phyloP scores from a whole-genome alignment of 2,329 filamentous ascomycete genomes.

The Cryphonectria naterciae region DNA sequence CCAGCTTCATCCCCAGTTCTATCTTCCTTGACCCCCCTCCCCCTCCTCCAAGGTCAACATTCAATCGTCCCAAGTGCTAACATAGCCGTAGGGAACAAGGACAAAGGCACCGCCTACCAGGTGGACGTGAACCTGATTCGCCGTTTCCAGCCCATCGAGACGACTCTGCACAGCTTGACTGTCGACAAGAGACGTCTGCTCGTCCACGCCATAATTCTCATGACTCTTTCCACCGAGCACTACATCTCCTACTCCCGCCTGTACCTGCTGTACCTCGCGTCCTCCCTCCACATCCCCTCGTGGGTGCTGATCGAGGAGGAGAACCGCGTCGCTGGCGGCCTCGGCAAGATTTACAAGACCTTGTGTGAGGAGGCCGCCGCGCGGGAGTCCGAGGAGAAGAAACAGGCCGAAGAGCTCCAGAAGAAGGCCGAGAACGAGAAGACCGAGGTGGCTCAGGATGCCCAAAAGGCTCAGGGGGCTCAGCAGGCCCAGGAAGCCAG shows the following conservation, averaged over 20 bases:
- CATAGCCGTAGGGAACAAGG: constrained; percentile 30
- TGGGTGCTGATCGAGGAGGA: constrained; percentile 72
- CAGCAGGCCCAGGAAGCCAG: constrained; percentile 58
- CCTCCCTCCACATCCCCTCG: constrained; percentile 70
- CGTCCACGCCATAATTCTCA: constrained; percentile 71
- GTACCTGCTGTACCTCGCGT: constrained; percentile 70
- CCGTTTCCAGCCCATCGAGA: constrained; percentile 63
- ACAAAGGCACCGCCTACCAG: constrained; percentile 44
- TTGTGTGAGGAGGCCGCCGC: constrained; percentile 52
- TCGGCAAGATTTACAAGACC: constrained; percentile 73
- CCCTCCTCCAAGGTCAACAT: constrained; percentile 32
- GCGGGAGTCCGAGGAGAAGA: constrained; percentile 39
- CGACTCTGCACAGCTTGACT: constrained; percentile 61
- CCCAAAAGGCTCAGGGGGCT: constrained; percentile 68
- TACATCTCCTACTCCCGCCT: constrained; percentile 76
- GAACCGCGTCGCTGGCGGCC: constrained; percentile 70
- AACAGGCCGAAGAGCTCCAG: constrained; percentile 8
- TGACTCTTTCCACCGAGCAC: constrained; percentile 76
- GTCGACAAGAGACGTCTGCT: constrained; percentile 68
- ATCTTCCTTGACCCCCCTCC: background rate
- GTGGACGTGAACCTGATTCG: constrained; percentile 49
- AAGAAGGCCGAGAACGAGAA: constrained; percentile 48
- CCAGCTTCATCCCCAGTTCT: no score
- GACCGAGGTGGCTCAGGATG: constrained; percentile 65
- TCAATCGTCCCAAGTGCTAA: constrained; percentile 26